Conservation (phyloP, 2,329 filamentous ascomycete species). For the Stemphylium beticola region DNA sequence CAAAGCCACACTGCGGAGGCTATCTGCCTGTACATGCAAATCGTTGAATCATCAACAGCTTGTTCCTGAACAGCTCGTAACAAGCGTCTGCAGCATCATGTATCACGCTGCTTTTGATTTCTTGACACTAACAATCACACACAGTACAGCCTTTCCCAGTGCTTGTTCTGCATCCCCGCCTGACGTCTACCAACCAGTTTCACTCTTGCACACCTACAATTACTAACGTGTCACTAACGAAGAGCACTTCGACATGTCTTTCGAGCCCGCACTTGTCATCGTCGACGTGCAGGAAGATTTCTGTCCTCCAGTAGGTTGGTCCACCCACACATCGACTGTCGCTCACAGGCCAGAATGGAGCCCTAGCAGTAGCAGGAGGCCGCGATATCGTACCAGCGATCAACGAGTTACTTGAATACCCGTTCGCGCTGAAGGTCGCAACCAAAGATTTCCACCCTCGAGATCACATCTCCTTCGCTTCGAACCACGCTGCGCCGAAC, state of each 20-base stretch:
- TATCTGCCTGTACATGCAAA: not conserved
- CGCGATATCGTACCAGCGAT: conserved; percentile 72
- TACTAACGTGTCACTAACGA: too few relatives aligned
- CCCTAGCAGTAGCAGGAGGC: conserved; percentile 80
- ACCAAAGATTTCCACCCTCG: conserved; percentile 92
- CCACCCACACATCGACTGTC: not conserved
- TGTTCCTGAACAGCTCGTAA: conserved; percentile 2
- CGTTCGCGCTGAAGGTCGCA: conserved; percentile 77
- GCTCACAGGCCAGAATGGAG: conserved; percentile 68
- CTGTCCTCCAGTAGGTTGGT: conserved; percentile 75
- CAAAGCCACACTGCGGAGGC: not conserved
- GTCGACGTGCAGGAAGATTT: conserved; percentile 96
- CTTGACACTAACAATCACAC: not conserved
- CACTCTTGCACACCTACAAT: too few relatives aligned
- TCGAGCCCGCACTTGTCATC: conserved; percentile 68
- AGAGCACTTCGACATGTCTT: conserved; percentile 25
- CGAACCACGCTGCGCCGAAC: conserved; percentile 70
- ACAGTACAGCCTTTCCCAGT: not conserved
- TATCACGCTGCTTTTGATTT: conserved; percentile 8
- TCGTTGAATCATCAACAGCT: conserved; percentile 11
- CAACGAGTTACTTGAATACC: conserved; percentile 74
- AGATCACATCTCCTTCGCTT: conserved; percentile 86
- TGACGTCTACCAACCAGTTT: not conserved
- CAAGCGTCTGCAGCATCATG: conserved; percentile 9
- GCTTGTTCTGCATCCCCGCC: not conserved